Evolutionary conservation across 495 filamentous ascomycete genomes (phyloP).

Genomic region (Astrothelium macrocarpum): DNA sequence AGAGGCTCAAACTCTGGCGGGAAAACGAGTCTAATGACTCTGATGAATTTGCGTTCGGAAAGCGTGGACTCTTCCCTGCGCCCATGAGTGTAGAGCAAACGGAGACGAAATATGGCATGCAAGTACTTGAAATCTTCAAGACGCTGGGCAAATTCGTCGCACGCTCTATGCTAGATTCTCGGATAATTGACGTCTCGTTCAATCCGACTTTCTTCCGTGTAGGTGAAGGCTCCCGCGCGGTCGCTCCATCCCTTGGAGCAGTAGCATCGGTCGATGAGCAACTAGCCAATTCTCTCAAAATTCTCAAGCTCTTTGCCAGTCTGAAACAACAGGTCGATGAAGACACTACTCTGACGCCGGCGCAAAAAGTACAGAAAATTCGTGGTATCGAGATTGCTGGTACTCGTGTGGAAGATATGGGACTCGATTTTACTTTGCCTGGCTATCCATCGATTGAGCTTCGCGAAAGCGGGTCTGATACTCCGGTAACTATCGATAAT

Average conservation of each 20-base stretch:
- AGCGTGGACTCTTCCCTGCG: constrained; percentile 80
- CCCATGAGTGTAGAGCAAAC: constrained; percentile 77
- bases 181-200: constrained; percentile 96
- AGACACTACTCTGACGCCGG: constrained; percentile 49
- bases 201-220: constrained; percentile 98
- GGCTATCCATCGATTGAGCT: constrained; percentile 89
- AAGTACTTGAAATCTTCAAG: constrained; percentile 79
- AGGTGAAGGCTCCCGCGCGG: constrained; percentile 59
- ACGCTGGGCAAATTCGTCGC: constrained; percentile 96
- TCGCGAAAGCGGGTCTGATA: constrained; percentile 59
- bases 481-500: constrained; percentile 75
- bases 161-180: constrained; percentile 93
- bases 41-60: constrained; percentile 79
- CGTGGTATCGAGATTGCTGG: constrained; percentile 62
- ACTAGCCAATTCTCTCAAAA: constrained; percentile 73
- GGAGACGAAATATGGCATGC: constrained; percentile 64
- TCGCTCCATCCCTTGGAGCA: constrained; percentile 82
- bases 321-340: constrained; percentile 75
- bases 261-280: constrained; percentile 82
- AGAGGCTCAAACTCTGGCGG: constrained; percentile 92
- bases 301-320: constrained; percentile 77
- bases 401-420: constrained; percentile 71
- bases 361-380: constrained; percentile 60
- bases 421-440: constrained; percentile 87
- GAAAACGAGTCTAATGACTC: constrained; percentile 71